Base-by-base conservation (phyloP, 805 yeast species). In the Danielozyma ontarioensis region DNA sequence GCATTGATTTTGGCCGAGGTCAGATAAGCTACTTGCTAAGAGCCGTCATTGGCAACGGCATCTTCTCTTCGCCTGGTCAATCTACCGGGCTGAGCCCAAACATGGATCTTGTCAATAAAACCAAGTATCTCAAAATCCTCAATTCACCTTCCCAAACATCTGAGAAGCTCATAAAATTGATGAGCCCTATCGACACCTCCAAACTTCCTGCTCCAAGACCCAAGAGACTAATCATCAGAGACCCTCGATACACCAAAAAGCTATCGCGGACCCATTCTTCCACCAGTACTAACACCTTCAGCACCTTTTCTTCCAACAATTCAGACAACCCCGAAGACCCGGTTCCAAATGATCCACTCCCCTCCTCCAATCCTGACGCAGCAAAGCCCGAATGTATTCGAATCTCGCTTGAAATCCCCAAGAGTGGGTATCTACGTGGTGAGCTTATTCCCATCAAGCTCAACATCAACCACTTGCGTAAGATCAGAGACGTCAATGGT, bases 1-100 rank as follows among this genome's bases (percentile, higher is more conserved):
- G 87, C 32, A 72, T 88, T 17, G 80, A 78, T 42, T 88, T 88
- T 46, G 96, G 89, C 45, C 78, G 79, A 46, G 96, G 97, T n/a
- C 74, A 85, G 13, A 84, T 88, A 12, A 55, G 72, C 3, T 88
- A 88, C 54, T 57, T 61, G 21, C 60, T 88, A 28, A 71, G 75
- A 30, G 80, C 81, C 8, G 63, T 78, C 3, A 54, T 66, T 16
- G 53, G 54, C 4, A 51, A 45, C 31, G 28, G 34, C 14, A 23
- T 34, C 8, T 19, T 16, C 17, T n/a, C 33, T 8, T 22, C 28
- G 18, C 29, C 38, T 14, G 12, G 8, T 21, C 12, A 25, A 19
- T 15, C 31, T 19, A 19, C 22, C 22, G 22, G 8, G 8, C 22
- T 19, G 22, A 19, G 22, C 22, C 13, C 16, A 5, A 10, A 14